A percentile compares a stretch with the other conserved stretches of the same genome.
Conservation (phyloP, 352 stramenopile genomes). For the Phytophthora uliginosa region DNA sequence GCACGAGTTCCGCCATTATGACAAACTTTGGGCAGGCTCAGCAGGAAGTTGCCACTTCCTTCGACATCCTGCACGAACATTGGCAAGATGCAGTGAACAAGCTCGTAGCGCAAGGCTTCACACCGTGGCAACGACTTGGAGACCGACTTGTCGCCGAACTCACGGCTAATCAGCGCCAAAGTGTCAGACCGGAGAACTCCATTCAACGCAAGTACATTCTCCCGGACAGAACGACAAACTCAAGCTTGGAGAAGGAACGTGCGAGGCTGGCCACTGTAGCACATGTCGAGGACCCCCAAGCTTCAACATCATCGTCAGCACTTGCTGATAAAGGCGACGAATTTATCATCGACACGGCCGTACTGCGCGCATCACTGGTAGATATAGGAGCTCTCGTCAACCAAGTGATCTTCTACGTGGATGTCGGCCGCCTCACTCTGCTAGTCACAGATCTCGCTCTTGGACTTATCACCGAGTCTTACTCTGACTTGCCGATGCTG, state of each 20-base stretch:
- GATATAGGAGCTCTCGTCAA: constrained; percentile 38
- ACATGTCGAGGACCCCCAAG: constrained; percentile 6
- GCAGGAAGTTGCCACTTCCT: constrained; percentile 36
- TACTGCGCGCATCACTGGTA: constrained; percentile 40
- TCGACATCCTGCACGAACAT: constrained; percentile 35
- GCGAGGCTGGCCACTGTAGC: constrained; percentile 17
- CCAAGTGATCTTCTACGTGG: constrained; percentile 46
- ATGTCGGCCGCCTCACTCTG: constrained; percentile 40
- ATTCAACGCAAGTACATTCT: constrained; percentile 41
- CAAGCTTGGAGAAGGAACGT: constrained; percentile 30
- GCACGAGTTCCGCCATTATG: constrained; percentile 26
- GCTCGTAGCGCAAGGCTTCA: constrained; percentile 28
- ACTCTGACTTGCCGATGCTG: constrained; percentile 57
- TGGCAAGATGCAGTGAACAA: constrained; percentile 34
- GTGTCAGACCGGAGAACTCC: constrained; percentile 19
- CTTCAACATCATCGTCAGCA: constrained; percentile 7
- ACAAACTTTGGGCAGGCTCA: constrained; percentile 38
- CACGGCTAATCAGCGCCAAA: constrained; percentile 43
- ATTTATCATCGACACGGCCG: constrained; percentile 47
- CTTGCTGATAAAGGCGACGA: constrained; percentile 9
- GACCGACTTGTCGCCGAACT: constrained; percentile 41
- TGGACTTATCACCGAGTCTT: constrained; percentile 70
- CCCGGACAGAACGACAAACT: constrained; percentile 38
- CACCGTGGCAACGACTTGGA: constrained; percentile 42
- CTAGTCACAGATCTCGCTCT: constrained; percentile 45